These are phyloP conservation scores for Coffea humblotiana DNA, from an alignment of 305 asterid species.

Conservation along the genomic window DNA sequence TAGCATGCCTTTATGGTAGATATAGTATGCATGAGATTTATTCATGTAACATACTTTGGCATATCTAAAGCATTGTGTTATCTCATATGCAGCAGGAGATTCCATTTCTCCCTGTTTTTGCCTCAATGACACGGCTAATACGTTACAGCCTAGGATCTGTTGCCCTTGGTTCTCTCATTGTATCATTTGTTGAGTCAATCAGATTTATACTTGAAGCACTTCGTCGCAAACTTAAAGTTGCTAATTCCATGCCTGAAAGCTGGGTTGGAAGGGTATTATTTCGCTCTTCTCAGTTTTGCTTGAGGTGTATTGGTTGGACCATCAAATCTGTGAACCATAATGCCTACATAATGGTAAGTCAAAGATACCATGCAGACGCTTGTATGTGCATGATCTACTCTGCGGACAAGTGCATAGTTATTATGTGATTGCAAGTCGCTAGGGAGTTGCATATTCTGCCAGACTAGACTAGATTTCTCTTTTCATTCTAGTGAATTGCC, in stretches of 20 bases:
- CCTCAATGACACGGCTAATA: slow-evolving; percentile 89
- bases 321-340: slow-evolving; percentile 88
- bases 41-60: background rate
- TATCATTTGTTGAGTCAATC: slow-evolving; percentile 71
- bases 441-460: background rate
- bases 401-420: background rate
- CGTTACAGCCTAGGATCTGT: slow-evolving; percentile 88
- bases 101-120: slow-evolving; percentile 86
- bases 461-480: background rate
- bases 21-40: background rate
- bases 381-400: background rate
- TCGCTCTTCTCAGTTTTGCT: slow-evolving; percentile 60
- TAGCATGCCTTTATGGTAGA: background rate
- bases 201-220: slow-evolving; percentile 84
- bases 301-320: slow-evolving; percentile 69
- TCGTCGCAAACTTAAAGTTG: slow-evolving; percentile 75
- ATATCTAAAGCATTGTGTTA: background rate
- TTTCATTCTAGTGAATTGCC: background rate
- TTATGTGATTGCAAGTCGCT: background rate
- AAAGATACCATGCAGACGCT: too few species aligned
- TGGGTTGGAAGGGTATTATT: slow-evolving; percentile 57
- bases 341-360: slow-evolving; percentile 87
- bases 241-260: slow-evolving; percentile 57
- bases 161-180: slow-evolving; percentile 82
- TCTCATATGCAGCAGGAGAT: slow-evolving; percentile 61